Base-by-base conservation (phyloP, 331 rosid species). In the Dryas integrifolia region DNA sequence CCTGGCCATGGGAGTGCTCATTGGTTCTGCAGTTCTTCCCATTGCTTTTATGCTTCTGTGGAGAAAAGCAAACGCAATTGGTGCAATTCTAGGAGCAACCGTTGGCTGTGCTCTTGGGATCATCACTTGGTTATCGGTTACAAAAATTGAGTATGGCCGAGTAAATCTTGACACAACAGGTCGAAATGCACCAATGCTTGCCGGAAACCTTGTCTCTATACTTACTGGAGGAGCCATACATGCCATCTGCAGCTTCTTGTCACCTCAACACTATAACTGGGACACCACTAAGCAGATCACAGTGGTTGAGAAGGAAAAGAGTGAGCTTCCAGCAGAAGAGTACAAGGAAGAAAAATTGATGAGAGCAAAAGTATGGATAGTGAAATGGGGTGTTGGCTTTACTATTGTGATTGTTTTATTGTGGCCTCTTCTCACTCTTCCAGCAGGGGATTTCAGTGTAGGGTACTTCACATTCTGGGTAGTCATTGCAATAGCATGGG, bases 201-300 rank as follows among this genome's bases (percentile, higher is more conserved):
- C 87, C 11, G 98, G 98, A 73, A 92, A 92, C 80, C 89, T 92
- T 46, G 96, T 92, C 50, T 90, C 98, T 5, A 79, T 87, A 77
- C 82, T 90, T 26, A 72, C 82, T 12, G 96, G 97, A 30, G 98
- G 98, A 61, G 80, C 59, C 38, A 73, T 90, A 63, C 98, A 93
- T 72, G 87, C 79, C 47, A 56, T 86, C 5, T 80, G 84, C 74
- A 93, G 98, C 80, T 61, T 86, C 66, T 5, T 85, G 76, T 77
- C 91, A 81, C 97, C 98, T 66, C 96, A 93, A 76, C 87, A 88
- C 87, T 93, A 93, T 78, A 97, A 90, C 51, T 93, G 98, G 98
- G 86, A 77, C 18, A 90, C 83, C 58, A 93, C 98, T 5, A 90
- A 76, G 75, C 82, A 85, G 79, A 90, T 90, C 75, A 86, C 92